Base-by-base conservation (phyloP, 371 early-diverging fungal species). In the Circinella minor region DNA sequence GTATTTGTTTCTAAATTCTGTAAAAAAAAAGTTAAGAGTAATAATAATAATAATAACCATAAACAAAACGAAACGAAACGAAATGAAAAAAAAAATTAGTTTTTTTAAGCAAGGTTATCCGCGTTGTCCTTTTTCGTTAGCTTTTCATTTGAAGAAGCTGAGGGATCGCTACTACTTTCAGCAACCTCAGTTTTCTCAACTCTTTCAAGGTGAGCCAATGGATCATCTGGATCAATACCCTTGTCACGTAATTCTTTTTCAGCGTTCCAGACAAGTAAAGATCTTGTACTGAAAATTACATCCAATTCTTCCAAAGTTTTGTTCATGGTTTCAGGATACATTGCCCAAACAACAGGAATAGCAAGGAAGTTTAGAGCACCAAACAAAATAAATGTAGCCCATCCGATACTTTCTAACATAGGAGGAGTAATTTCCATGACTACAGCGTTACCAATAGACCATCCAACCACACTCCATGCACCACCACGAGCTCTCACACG, bases 341-440 rank as follows among this genome's bases (percentile, higher is more conserved):
- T 49, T 0, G 76, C 74, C 67, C 69, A 77, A 0, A 82, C 80
- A 43, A 82, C 37, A 3, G 80, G 80, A 54, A 82, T 80, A 4
- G 82, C 76, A 10, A 78, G 38, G 47, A 82, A 78, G 55, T 82
- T 82, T 11, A 79, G 74, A 4, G 74, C 75, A 46, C 74, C 82
- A 70, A 80, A 82, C 55, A 82, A 65, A 51, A 82, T 66, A 38
- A 80, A 82, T 17, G 82, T 82, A 11, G 75, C 74, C 78, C 78
- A 80, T 4, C 80, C 80, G 69, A 81, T 76, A 43, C 74, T 65
- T 20, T 69, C 71, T 36, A 82, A 71, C 78, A 82, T 73, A 14
- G 77, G 77, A 13, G 78, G 82, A 10, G 82, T 82, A 49, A 82
- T 76, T 67, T 80, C 80, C 71, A 76, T 79, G 37, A 82, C 80